Evolutionary conservation across 139 green algal species (phyloP), one percentile per base, ranked within the genome.

Genomic region (Closterium sp.): DNA sequence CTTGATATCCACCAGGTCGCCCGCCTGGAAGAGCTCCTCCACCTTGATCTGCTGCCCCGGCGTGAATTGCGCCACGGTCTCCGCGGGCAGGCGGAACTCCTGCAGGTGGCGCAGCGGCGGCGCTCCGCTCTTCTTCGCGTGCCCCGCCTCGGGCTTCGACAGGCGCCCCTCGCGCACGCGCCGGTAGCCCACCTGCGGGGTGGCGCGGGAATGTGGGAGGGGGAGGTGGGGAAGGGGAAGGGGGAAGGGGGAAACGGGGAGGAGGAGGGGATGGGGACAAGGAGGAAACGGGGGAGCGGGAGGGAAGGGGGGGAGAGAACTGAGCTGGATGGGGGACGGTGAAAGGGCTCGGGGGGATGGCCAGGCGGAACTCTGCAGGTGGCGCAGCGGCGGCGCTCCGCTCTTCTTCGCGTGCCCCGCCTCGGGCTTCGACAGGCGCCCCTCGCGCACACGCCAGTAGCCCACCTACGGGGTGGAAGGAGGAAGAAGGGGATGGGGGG

Each of bases 351-450:
- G 62, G 62, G 62, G n/a, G n/a, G 19, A 22, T 79, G 32, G 32
- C 3, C 85, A 96, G 28, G 30, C 95, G 70, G 95, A 98, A 99
- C 94, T 99, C 28, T 96, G 87, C 87, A 99, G 92, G 89, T 98
- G 95, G 19, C 95, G 91, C 94, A 99, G 96, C 17, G 97, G 95
- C 1, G 95, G 93, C 28, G 91, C 95, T 21, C 31, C 97, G 62
- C 96, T 93, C 96, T 99, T 99, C 90, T 96, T 95, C 11, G 98
- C 94, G 96, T 99, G 98, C 28, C 98, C 98, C 22, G 97, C 88
- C 95, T 99, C 97, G 0, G 98, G 98, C 96, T 98, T 98, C 22
- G 94, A 98, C 10, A 99, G 92, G 93, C 98, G 98, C 31, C 94
- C 90, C 90, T 98, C 97, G 38, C 89, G 88, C 32, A 97, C 93